Evolutionary conservation across 2,329 filamentous ascomycete genomes (phyloP), one percentile per base, ranked within the genome.

Genomic region (Pseudogymnoascus sp.): DNA sequence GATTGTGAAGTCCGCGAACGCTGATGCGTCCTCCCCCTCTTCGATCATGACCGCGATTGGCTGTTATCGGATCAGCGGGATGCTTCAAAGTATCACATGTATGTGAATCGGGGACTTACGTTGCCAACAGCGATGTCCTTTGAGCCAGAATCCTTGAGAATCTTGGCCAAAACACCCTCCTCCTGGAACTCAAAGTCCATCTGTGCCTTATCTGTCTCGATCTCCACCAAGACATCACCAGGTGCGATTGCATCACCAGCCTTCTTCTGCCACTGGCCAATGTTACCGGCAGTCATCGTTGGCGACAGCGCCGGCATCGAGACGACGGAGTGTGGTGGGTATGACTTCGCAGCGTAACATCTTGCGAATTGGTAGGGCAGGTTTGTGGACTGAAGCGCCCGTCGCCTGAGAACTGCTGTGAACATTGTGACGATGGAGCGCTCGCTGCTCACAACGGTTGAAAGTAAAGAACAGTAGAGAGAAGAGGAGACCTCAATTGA

Each of bases 101-200:
- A 20, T 11, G 28, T 58, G 38, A 63, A 67, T 67, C 65, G 61
- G 65, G 20, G 36, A 86, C 91, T 80, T 85, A 99, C 94, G 77
- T 89, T 94, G 75, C 94, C 94, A 70, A 99, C 92, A 30, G 93
- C 76, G 65, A 99, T 81, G 75, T 99, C 94, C 82, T 97, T 99
- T 77, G 88, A 88, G 67, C 95, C 95, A 63, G 88, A 87, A 50
- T 96, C 89, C 80, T 92, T 94, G 72, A 99, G 81, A 66, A 97
- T 84, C 84, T 96, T 96, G 71, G 94, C 93, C 68, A 99, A 83
- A 64, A 96, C 84, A 81, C 93, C 94, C 75, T 97, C 94, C 73
- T 99, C 94, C 78, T 99, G 94, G 79, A 96, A 97, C 78, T 99
- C 94, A 75, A 99, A 97, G 81, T 99, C 94, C 94, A 99, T 99